Base-by-base conservation (phyloP, 2,329 filamentous ascomycete genomes). In the Hypoxylon sp. region DNA sequence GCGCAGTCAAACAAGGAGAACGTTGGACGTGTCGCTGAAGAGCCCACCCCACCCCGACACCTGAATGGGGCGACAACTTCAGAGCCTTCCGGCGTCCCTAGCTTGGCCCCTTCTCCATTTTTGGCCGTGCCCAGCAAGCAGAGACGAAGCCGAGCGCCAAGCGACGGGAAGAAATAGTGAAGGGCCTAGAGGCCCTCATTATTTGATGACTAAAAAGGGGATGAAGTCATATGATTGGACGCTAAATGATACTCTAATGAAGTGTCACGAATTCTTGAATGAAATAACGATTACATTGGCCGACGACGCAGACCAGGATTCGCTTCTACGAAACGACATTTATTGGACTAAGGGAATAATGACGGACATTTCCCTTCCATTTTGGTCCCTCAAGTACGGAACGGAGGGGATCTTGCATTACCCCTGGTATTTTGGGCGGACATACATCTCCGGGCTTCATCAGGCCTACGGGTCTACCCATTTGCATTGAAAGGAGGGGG, bases 1-100 rank as follows among this genome's bases (percentile, higher is more conserved):
- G n/a, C 37, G 32, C 69, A 67, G 8, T 74, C 74, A 2, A 74
- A 74, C 39, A 75, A 75, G 61, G 74, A 76, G 66, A 75, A 75
- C 48, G 45, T 63, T 3, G 65, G 62, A 14, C 53, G 55, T 34
- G 7, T 39, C 2, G 56, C 58, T 7, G 72, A 67, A 29, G 64
- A 65, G 5, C n/a, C 50, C 12, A 19, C 62, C 12, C 12, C 30
- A 12, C 9, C 9, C n/a, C 63, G 72, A 45, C 68, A 70, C 55
- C 63, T 67, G 3, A 61, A 64, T 12, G 62, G 71, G 41, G 39
- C 66, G 9, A 72, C 72, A 12, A 61, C 69, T 7, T 63, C 72
- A 8, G 59, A 60, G 2, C n/a, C 57, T 25, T 34, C 56, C 25
- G 27, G 59, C 32, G 56, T 56, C 1, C 58, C 57, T 3, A 25